Conservation (phyloP, 2,329 filamentous ascomycete species). For the Paecilomyces formosus region DNA sequence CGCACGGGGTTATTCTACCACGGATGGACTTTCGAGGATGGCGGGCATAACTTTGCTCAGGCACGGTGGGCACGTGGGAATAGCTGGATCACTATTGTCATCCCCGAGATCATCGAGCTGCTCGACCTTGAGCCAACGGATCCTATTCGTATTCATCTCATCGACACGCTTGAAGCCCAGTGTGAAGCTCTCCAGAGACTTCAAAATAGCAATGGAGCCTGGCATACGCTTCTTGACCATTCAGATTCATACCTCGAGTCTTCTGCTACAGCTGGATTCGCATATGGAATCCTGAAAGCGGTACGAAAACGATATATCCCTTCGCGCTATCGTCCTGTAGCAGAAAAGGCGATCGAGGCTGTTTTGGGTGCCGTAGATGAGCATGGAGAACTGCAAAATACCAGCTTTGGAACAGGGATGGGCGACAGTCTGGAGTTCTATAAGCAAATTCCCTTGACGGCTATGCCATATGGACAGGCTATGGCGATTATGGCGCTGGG, state of each 20-base stretch:
- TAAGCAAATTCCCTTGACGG: slow-evolving; percentile 66
- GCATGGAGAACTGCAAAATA: slow-evolving; percentile 64
- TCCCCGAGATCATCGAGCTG: slow-evolving; percentile 72
- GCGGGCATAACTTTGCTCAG: slow-evolving; percentile 52
- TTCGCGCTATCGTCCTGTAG: slow-evolving; percentile 53
- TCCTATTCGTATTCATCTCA: slow-evolving; percentile 47
- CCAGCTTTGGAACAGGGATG: slow-evolving; percentile 75
- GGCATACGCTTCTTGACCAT: slow-evolving; percentile 67
- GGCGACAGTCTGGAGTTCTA: slow-evolving; percentile 67
- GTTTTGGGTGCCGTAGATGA: slow-evolving; percentile 59
- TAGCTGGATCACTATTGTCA: slow-evolving; percentile 71
- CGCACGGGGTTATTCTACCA: slow-evolving; percentile 70
- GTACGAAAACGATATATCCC: slow-evolving; percentile 62
- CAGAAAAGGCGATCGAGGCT: slow-evolving; percentile 58
- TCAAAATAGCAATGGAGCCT: slow-evolving; percentile 58
- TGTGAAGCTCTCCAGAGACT: slow-evolving; percentile 55
- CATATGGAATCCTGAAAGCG: slow-evolving; percentile 70
- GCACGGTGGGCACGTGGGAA: slow-evolving; percentile 51
- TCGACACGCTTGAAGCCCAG: slow-evolving; percentile 58
- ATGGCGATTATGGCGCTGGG: slow-evolving; percentile 79
- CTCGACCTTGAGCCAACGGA: slow-evolving; percentile 54
- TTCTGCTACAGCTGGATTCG: slow-evolving; percentile 73
- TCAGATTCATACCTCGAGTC: slow-evolving; percentile 68
- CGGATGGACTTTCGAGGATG: slow-evolving; percentile 69
- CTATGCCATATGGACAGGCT: slow-evolving; percentile 78